Evolutionary conservation across 495 filamentous ascomycete species (phyloP).

Genomic region (Lasiosphaeria hispida): DNA sequence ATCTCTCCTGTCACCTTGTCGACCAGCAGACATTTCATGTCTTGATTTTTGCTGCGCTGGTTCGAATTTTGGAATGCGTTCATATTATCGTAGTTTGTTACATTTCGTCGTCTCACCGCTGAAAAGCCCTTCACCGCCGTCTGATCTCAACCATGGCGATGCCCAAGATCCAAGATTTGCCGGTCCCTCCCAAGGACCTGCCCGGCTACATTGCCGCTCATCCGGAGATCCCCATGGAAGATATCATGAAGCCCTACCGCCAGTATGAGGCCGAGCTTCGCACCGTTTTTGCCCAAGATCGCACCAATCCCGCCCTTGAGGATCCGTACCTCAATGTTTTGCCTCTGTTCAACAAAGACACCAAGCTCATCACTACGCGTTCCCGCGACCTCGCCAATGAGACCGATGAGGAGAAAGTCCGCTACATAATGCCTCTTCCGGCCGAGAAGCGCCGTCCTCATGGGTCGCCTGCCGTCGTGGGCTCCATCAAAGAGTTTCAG

Average conservation of each 20-base stretch:
- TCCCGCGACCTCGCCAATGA: conserved; percentile 62
- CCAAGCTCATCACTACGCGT: conserved; percentile 54
- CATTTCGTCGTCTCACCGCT: too few species aligned
- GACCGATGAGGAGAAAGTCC: conserved; percentile 55
- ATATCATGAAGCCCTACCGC: conserved; percentile 67
- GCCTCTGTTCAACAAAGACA: conserved; percentile 62
- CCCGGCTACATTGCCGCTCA: conserved; percentile 48
- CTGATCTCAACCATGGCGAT: too few species aligned
- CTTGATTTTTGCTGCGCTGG: too few species aligned
- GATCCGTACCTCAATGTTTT: conserved; percentile 65
- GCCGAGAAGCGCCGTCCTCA: conserved; percentile 54
- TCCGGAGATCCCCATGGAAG: conserved; percentile 49
- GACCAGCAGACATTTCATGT: too few species aligned
- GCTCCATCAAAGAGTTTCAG: conserved; percentile 63
- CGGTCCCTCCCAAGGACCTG: conserved; percentile 42
- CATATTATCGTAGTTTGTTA: too few species aligned
- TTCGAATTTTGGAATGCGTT: too few species aligned
- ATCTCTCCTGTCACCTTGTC: too few species aligned
- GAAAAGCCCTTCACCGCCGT: too few species aligned
- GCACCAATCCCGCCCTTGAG: conserved; percentile 53
- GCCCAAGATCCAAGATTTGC: conserved; percentile 26
- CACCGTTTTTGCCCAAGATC: conserved; percentile 69
- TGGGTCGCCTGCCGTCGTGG: conserved; percentile 64
- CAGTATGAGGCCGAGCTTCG: conserved; percentile 65
- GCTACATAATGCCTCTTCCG: conserved; percentile 68